Evolutionary conservation across 176 grass and related monocot species (phyloP).

Genomic region (Cocos nucifera): DNA sequence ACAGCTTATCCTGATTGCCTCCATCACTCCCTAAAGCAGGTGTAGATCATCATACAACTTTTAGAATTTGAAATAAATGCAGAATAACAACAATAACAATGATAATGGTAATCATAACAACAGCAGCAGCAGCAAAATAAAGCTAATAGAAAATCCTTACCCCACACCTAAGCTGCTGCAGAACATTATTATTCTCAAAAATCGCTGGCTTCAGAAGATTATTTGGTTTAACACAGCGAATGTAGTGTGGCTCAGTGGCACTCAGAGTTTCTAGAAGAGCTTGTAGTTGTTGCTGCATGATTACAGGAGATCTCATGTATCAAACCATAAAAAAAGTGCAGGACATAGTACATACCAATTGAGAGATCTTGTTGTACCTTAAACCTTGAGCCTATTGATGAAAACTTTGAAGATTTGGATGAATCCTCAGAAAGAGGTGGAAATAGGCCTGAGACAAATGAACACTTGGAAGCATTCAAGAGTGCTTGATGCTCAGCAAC

Average conservation of each 20-base stretch:
- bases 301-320: background rate
- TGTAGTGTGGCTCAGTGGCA: constrained; percentile 93
- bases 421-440: constrained; percentile 64
- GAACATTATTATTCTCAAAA: constrained; percentile 86
- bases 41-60: too few species aligned
- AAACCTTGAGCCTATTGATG: constrained; percentile 92
- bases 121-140: too few species aligned
- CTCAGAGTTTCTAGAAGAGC: constrained; percentile 87
- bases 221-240: constrained; percentile 97
- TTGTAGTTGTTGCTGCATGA: constrained; percentile 91
- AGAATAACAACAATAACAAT: too few species aligned
- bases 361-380: constrained; percentile 36
- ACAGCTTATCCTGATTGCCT: constrained; percentile 96
- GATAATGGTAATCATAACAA: too few species aligned
- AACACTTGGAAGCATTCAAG: constrained; percentile 68
- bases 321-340: too few species aligned
- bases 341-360: too few species aligned
- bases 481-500: constrained; percentile 95
- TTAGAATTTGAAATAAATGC: too few species aligned
- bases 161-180: constrained; percentile 96
- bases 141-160: constrained; percentile 34
- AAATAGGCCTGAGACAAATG: constrained; percentile 75
- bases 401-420: constrained; percentile 94
- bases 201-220: constrained; percentile 90
- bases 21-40: constrained; percentile 76